These are phyloP conservation scores for Calonectria fujianensis DNA, from an alignment of 2,329 filamentous ascomycete species.

Conservation along the genomic window DNA sequence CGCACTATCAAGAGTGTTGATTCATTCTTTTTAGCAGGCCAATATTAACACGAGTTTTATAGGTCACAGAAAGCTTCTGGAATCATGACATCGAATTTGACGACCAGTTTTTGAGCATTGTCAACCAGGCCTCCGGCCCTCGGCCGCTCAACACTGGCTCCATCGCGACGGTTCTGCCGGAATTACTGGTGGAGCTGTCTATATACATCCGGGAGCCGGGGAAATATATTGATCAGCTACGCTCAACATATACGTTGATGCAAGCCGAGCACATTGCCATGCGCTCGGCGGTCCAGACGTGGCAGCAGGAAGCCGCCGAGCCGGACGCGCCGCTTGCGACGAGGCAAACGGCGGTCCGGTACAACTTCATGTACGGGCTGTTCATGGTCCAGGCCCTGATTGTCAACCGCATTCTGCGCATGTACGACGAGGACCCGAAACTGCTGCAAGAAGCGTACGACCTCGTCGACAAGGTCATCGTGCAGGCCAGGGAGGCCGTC, in stretches of 20 bases:
- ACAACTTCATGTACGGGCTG: slow-evolving; percentile 25
- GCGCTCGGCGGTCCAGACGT: not conserved
- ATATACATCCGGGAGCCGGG: slow-evolving; percentile 21
- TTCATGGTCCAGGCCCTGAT: slow-evolving; percentile 28
- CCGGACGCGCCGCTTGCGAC: not conserved
- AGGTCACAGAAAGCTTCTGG: slow-evolving; percentile 25
- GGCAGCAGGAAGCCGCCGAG: not conserved
- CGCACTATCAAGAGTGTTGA: too few species aligned
- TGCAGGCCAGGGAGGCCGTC: slow-evolving; percentile 3
- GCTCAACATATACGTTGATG: slow-evolving; percentile 6
- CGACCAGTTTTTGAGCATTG: not conserved
- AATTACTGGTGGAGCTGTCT: slow-evolving; percentile 3
- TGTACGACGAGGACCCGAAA: slow-evolving; percentile 8
- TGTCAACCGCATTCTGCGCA: slow-evolving; percentile 27
- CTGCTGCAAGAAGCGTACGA: not conserved
- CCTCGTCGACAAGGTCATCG: not conserved
- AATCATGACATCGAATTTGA: slow-evolving; percentile 21
- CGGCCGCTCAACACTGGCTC: slow-evolving; percentile 10
- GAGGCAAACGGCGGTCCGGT: not conserved
- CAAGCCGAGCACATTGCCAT: not conserved
- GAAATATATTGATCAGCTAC: not conserved
- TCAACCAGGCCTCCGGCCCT: not conserved
- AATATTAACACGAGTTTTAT: not conserved
- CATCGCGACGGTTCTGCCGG: not conserved
- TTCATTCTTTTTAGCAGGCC: not conserved